Percentiles rank a stretch among this genome's conserved stretches.
Conservation (phyloP, 768 basidiomycete genomes). For the Guyanaporus albipodus region DNA sequence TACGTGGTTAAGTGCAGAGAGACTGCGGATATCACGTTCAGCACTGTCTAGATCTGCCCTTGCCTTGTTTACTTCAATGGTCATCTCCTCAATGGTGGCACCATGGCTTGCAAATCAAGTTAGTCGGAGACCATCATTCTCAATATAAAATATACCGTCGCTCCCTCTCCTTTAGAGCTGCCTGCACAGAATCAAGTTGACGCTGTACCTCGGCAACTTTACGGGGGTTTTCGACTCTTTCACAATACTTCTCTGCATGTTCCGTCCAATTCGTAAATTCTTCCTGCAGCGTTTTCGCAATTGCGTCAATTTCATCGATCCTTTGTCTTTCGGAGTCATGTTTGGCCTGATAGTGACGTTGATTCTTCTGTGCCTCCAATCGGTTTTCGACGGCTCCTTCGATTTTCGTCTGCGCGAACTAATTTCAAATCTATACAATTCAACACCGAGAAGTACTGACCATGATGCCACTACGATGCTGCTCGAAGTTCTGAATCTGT, state of each 20-base stretch:
- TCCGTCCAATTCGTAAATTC: conserved; percentile 68
- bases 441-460: conserved; percentile 34
- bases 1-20: conserved; percentile 65
- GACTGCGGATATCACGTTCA: conserved; percentile 57
- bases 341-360: conserved; percentile 49
- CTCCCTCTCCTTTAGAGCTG: conserved; percentile 64
- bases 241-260: conserved; percentile 61
- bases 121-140: neutral
- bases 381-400: conserved; percentile 47
- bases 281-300: conserved; percentile 47
- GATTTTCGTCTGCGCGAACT: conserved; percentile 41
- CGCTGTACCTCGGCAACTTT: conserved; percentile 52
- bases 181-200: conserved; percentile 57
- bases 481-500: conserved; percentile 51
- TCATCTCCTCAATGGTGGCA: conserved; percentile 73
- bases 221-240: conserved; percentile 54
- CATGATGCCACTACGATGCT: conserved; percentile 36
- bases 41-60: conserved; percentile 56
- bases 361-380: conserved; percentile 45
- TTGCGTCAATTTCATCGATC: conserved; percentile 42
- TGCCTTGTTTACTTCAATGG: conserved; percentile 63
- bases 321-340: conserved; percentile 45
- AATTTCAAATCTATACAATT: neutral
- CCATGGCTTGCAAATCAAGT: conserved; percentile 51
- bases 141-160: conserved; percentile 41